Evolutionary conservation across 495 filamentous ascomycete genomes (phyloP), one percentile per base, ranked within the genome.

Genomic region (Patellaria atrata): DNA sequence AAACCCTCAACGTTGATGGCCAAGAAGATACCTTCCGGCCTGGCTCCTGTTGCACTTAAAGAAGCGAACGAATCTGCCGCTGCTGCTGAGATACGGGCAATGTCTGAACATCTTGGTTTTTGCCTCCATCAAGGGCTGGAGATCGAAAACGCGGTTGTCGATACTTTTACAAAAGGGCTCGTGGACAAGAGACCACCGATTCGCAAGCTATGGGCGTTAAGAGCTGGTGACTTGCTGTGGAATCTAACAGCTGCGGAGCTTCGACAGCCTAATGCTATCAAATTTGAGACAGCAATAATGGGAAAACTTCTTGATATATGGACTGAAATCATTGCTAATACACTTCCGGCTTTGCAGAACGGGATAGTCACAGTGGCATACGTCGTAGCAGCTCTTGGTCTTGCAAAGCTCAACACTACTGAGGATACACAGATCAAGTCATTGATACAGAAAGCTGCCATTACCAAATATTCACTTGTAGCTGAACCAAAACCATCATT

Each of bases 1-100:
- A 66, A 71, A 1, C 50, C 61, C 16, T 73, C 71, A 1, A 49
- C 54, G 19, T 56, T 63, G 9, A 59, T 75, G 15, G 75, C 79
- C 0, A 62, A 62, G 22, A 77, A 77, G 38, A 61, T 91, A n/a
- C 65, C 73, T 21, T 54, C 67, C 22, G 70, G 67, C 5, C 62
- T 96, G 18, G 64, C 75, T 11, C 56, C 71, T 11, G 52, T 79
- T 6, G 68, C 73, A 15, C 55, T 63, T 2, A 89, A 92, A 37
- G 89, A 97, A 56, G 73, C 81, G 5, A 96, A 87, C 47, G 91
- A 97, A 53, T 58, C 62, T 27, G 83, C 83, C 22, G 57, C 89
- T 5, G 67, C 64, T 30, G 74, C 82, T n/a, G 80, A 92, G 49
- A 66, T 79, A 8, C 60, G 66, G 14, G 71, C 81, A 0, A 62